Evolutionary conservation across 75 land plant genomes (phyloP).

Genomic region (Picea sitchensis): DNA sequence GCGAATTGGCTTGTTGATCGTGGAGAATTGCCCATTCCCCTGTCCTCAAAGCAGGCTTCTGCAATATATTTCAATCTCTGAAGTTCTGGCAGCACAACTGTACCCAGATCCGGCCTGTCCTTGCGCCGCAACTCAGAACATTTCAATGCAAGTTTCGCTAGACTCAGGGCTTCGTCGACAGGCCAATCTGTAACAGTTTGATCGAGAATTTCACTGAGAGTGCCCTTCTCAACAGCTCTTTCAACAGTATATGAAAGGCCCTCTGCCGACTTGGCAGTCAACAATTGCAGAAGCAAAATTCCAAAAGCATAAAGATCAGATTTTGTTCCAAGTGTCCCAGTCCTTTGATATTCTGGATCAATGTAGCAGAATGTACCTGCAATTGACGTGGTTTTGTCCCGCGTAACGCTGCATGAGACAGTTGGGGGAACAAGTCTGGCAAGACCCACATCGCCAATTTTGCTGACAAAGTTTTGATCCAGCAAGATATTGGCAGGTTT

Average conservation of each 20-base stretch:
- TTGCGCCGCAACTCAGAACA: constrained; percentile 47
- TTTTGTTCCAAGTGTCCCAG: constrained; percentile 25
- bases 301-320: constrained; percentile 43
- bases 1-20: too few relatives aligned
- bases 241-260: constrained; percentile 25
- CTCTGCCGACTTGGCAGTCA: constrained; percentile 22
- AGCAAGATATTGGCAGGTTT: constrained; percentile 37
- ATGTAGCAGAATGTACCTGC: constrained; percentile 42
- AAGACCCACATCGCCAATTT: constrained; percentile 32
- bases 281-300: constrained; percentile 30
- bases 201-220: constrained; percentile 22
- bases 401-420: constrained; percentile 10
- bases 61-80: constrained; percentile 39
- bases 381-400: constrained; percentile 17
- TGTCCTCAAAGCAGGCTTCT: neutral
- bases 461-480: constrained; percentile 27
- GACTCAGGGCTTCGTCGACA: constrained; percentile 34
- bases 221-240: constrained; percentile 19
- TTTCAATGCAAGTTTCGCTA: constrained; percentile 43
- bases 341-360: constrained; percentile 41
- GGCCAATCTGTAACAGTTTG: constrained; percentile 28
- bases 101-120: constrained; percentile 56
- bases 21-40: too few relatives aligned
- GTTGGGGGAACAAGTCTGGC: constrained; percentile 28
- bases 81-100: constrained; percentile 45